These are phyloP conservation scores for Bipolaris bicolor DNA, from an alignment of 2,329 filamentous ascomycete genomes.

Conservation along the genomic window DNA sequence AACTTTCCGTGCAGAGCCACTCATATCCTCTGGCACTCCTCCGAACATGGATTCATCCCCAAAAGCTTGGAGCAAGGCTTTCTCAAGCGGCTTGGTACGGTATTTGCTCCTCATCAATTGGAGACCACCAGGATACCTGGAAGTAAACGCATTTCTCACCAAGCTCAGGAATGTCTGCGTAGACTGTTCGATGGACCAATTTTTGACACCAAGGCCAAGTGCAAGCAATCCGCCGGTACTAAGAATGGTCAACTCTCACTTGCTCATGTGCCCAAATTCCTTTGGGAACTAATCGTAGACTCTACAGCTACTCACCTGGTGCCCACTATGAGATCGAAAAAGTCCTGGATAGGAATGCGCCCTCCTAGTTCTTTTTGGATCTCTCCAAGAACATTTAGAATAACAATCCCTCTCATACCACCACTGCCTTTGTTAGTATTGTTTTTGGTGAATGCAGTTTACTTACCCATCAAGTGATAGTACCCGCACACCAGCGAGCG, in stretches of 20 bases:
- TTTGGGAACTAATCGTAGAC: no score
- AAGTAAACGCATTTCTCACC: constrained; percentile 52
- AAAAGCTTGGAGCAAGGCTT: constrained; percentile 8
- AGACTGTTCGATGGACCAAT: constrained; percentile 50
- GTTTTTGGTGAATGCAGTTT: neutral
- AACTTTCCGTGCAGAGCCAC: constrained; percentile 14
- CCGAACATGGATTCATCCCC: constrained; percentile 39
- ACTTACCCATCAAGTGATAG: constrained; percentile 17
- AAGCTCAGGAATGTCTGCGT: constrained; percentile 43
- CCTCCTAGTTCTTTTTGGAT: constrained; percentile 51
- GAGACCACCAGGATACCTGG: constrained; percentile 43
- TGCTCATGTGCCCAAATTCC: no score
- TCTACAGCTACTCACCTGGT: constrained; percentile 19
- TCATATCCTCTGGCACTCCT: constrained; percentile 16
- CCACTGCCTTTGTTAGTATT: constrained; percentile 1
- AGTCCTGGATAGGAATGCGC: constrained; percentile 50
- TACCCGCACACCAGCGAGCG: constrained; percentile 14
- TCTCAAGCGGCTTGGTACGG: constrained; percentile 1
- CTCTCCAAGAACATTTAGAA: constrained; percentile 51
- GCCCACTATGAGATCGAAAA: constrained; percentile 56
- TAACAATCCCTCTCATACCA: constrained; percentile 34
- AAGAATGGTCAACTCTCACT: neutral
- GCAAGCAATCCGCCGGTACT: constrained; percentile 55
- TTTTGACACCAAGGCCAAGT: constrained; percentile 49
- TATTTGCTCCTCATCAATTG: constrained; percentile 37